Evolutionary conservation across 2,329 filamentous ascomycete species (phyloP), one percentile per base, ranked within the genome.

Genomic region (Aspergillus sp.): DNA sequence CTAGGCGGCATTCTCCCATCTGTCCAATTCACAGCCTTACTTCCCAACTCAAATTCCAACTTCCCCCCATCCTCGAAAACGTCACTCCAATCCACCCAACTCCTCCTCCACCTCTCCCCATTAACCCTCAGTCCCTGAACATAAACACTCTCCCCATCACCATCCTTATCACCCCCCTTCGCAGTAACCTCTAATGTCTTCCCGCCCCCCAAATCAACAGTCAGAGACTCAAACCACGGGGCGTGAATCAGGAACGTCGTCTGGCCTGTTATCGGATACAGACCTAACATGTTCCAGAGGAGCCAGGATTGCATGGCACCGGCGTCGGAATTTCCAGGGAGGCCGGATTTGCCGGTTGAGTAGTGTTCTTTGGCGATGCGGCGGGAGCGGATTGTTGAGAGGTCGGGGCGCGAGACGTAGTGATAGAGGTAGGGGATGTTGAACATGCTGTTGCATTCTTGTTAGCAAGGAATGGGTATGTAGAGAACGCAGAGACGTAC

Each of bases 251-350:
- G 69, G 61, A 86, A 86, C 1, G 80, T 84, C 0, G 81, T 81
- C 69, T 86, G 83, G 0, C 82, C 83, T 0, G 82, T 84, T 52
- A 87, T 69, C 1, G 83, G 84, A 54, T 85, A 86, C 23, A 86
- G 66, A 2, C 83, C 83, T 33, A 86, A 75, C 76, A 85, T 84
- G 53, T 79, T 80, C 80, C 84, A 87, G 7, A 85, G 65, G 2
- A 85, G 64, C 79, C 82, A 86, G 6, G 78, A 81, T 60, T 88
- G 82, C 83, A 88, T 86, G 12, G 84, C 82, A 5, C 85, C 85
- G 1, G 82, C 83, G 61, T 88, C 85, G 41, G 78, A 82, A 63
- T 88, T 87, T 0, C 85, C 85, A 0, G 84, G 84, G 0, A 88
- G 70, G 0, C 85, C 84, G 6, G 58, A 60, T 0, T 72, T 69